Evolutionary conservation across 2,329 filamentous ascomycete genomes (phyloP), one percentile per base, ranked within the genome.

Genomic region (Colletotrichum horii): DNA sequence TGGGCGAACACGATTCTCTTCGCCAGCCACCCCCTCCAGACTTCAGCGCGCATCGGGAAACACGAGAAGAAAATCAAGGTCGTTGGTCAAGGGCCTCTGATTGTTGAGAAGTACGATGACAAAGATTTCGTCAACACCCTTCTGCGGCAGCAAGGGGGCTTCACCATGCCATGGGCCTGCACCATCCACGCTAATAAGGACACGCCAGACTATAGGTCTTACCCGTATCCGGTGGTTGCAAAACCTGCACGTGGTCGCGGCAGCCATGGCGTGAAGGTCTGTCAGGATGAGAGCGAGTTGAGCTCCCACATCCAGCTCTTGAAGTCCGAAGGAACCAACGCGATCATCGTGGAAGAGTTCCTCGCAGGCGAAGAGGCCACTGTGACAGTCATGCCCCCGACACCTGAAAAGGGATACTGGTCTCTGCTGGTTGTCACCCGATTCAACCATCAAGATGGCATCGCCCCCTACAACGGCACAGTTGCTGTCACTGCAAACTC

Each of bases 401-500:
- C 82, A 0, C 69, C 55, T 0, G 74, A 79, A 1, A 79, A 81
- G 5, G 56, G 14, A 26, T 52, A 62, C 24, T 87, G 85, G 84
- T 81, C 85, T 6, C 78, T 89, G 38, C 86, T 87, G 0, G 81
- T 88, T 0, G 87, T 90, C 12, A 81, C 81, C 0, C 83, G 88
- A 4, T 89, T 87, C 80, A 89, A 89, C 76, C 88, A 90, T 62
- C 76, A 81, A 1, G 81, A 87, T 56, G 87, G 84, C 3, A 85
- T 90, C 19, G 87, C 88, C 6, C 87, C 87, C 4, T 89, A 89
- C 77, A 90, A 87, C 62, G 87, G 87, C 0, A 80, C 82, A 2
- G 85, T 90, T 1, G 87, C 87, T 3, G 87, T 89, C 9, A 87
- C 84, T 0, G 76, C 81, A 4, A 90, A 90, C 70, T 90, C 89